Evolutionary conservation across 2,329 filamentous ascomycete genomes (phyloP).

Genomic region (Alternaria sp.): DNA sequence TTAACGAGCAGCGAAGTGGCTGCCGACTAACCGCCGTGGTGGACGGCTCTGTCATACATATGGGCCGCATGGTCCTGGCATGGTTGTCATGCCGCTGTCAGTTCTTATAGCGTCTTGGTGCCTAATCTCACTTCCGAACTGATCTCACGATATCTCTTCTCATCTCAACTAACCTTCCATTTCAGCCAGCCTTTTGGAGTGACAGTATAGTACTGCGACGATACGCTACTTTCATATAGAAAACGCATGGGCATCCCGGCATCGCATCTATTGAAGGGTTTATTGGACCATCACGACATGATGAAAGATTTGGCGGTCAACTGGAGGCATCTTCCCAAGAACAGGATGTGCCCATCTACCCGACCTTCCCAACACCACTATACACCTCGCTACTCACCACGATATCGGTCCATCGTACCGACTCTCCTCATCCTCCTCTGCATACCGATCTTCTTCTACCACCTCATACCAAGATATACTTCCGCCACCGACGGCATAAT

Average conservation of each 20-base stretch:
- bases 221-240: not conserved
- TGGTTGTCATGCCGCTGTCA: constrained; percentile 1
- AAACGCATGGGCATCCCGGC: not conserved
- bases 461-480: constrained; percentile 10
- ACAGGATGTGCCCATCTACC: constrained; percentile 1
- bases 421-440: constrained; percentile 8
- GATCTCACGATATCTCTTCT: not conserved
- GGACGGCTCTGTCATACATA: constrained; percentile 3
- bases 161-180: not conserved
- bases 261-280: not conserved
- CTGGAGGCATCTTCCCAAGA: not conserved
- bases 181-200: not conserved
- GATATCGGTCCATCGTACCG: constrained; percentile 4
- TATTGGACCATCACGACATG: not conserved
- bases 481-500: not conserved
- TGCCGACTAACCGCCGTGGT: constrained; percentile 10
- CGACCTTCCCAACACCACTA: not conserved
- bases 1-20: constrained; percentile 7
- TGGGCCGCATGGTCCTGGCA: constrained; percentile 4
- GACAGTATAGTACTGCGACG: not conserved
- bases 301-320: not conserved
- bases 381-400: not conserved
- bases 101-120: not conserved
- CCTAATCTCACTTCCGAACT: not conserved
- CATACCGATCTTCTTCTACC: constrained; percentile 19